Base-by-base conservation (phyloP, 768 basidiomycete species). In the Mycena rosella region DNA sequence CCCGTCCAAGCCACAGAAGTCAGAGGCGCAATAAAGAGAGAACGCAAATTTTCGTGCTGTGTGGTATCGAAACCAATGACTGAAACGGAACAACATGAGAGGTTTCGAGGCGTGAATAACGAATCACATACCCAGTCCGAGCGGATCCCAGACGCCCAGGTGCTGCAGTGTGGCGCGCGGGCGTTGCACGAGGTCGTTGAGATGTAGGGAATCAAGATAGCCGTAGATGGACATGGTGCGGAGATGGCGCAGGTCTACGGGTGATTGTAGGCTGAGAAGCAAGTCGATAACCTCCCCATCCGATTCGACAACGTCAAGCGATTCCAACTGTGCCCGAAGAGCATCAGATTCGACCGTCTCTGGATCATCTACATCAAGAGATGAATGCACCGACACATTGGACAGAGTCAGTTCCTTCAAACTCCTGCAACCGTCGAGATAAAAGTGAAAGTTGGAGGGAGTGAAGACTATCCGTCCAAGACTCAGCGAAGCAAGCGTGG, bases 151-250 rank as follows among this genome's bases (percentile, higher is more conserved):
- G n/a, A 45, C 22, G 44, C n/a, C 22, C 8, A 45, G 22, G 22
- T 45, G 44, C n/a, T 22, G 44, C 44, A 45, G 44, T n/a, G 44
- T n/a, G 44, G n/a, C 44, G 44, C 22, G n/a, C 22, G 44, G 44
- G 44, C 44, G 44, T n/a, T 45, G 44, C 7, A 45, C 22, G n/a
- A 45, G 44, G 44, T 7, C 7, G n/a, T n/a, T 13, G 5, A 45
- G 8, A 13, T 45, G 44, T 2, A 7, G 44, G 20, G 44, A 8
- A 45, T 8, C 44, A 13, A 45, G 20, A 22, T 45, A 45, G 44
- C 44, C 44, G 22, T 45, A 24, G 8, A 45, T 57, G 78, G 74
- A 26, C 29, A 51, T 29, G 17, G 24, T 51, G 24, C 26, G 49
- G 29, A 51, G 26, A 30, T 5, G 20, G 4, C 17, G 24, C 6